Conservation (phyloP, 2,329 filamentous ascomycete species). For the Colletotrichum lupini region DNA sequence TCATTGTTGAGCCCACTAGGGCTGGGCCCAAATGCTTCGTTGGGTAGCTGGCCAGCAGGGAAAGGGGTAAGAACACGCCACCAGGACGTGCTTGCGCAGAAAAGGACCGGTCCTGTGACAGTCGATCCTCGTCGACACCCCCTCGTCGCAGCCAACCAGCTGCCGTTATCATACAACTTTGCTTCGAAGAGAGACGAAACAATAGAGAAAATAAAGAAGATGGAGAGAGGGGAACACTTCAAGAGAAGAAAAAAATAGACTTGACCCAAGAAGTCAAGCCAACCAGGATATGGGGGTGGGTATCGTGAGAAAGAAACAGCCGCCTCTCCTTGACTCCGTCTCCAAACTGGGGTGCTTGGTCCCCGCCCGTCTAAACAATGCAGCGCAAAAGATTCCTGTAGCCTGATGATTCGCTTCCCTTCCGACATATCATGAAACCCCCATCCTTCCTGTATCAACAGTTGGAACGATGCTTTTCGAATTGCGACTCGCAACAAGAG, state of each 20-base stretch:
- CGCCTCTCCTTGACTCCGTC: constrained; percentile 33
- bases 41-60: neutral
- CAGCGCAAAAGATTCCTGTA: constrained; percentile 18
- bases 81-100: constrained; percentile 2
- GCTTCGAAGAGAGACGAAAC: constrained; percentile 15
- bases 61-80: neutral
- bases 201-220: neutral
- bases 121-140: constrained; percentile 25
- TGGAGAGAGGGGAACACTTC: neutral
- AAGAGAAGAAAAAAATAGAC: neutral
- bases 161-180: constrained; percentile 29
- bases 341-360: constrained; percentile 6
- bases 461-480: neutral
- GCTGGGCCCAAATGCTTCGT: constrained; percentile 16
- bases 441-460: neutral
- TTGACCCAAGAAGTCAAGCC: neutral
- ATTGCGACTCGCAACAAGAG: neutral
- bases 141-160: neutral
- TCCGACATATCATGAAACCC: neutral
- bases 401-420: constrained; percentile 1
- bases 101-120: constrained; percentile 18
- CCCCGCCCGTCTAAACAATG: constrained; percentile 17
- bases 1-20: constrained; percentile 32
- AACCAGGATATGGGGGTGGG: constrained; percentile 8
- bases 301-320: constrained; percentile 32